These are phyloP conservation scores for Ophiostoma himal-ulmi DNA, from an alignment of 2,329 filamentous ascomycete genomes.

Conservation along the genomic window DNA sequence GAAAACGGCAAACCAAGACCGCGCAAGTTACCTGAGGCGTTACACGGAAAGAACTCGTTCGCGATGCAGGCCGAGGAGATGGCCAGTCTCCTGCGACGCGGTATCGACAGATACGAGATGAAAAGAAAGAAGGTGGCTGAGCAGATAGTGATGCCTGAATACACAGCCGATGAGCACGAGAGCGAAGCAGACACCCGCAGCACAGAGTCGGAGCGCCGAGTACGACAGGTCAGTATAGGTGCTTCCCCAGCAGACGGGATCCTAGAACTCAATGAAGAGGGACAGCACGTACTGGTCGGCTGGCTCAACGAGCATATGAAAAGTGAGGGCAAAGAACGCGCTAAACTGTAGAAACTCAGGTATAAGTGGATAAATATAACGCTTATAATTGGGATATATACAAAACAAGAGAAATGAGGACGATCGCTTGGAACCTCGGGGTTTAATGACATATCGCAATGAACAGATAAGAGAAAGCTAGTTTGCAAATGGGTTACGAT, in stretches of 20 bases:
- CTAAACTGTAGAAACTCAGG: background rate
- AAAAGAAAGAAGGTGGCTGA: slow-evolving; percentile 41
- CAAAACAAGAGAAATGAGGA: background rate
- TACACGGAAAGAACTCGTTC: slow-evolving; percentile 39
- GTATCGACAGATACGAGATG: slow-evolving; percentile 43
- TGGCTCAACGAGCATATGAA: slow-evolving; percentile 23
- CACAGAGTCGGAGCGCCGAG: background rate
- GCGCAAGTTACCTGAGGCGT: slow-evolving; percentile 18
- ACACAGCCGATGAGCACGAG: slow-evolving; percentile 33
- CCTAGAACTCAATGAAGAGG: slow-evolving; percentile 9
- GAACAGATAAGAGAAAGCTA: background rate
- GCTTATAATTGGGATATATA: background rate
- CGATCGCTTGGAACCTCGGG: background rate
- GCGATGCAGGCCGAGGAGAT: slow-evolving; percentile 44
- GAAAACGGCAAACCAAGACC: background rate
- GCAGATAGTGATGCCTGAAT: background rate
- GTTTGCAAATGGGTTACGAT: background rate
- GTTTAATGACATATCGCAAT: background rate
- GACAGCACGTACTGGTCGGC: slow-evolving; percentile 18
- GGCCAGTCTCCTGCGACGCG: slow-evolving; percentile 44
- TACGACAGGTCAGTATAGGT: slow-evolving; percentile 31
- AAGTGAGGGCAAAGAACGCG: background rate
- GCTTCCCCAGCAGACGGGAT: slow-evolving; percentile 24
- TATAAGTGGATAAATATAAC: background rate
- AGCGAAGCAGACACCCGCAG: slow-evolving; percentile 17